phyloP scores from a whole-genome alignment of 805 yeast species.

The Wickerhamomyces chambardii region DNA sequence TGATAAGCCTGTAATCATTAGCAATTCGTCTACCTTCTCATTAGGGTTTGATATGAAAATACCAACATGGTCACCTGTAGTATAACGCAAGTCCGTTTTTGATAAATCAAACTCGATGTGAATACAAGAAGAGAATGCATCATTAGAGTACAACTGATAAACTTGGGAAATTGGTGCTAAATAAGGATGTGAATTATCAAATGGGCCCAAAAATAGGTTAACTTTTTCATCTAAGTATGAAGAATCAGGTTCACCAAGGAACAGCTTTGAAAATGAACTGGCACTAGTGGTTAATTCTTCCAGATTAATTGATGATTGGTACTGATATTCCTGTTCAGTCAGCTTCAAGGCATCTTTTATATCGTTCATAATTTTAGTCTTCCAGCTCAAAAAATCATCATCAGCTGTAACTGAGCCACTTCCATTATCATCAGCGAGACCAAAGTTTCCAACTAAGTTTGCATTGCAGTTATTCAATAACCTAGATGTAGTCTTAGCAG shows the following conservation, averaged over 20 bases:
- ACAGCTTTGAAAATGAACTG: constrained; percentile 35
- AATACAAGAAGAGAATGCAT: constrained; percentile 60
- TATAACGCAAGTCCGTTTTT: constrained; percentile 64
- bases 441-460: constrained; percentile 58
- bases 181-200: constrained; percentile 74
- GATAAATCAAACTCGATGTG: constrained; percentile 86
- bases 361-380: constrained; percentile 61
- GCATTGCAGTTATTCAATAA: constrained; percentile 59
- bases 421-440: constrained; percentile 74
- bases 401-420: constrained; percentile 84
- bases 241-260: constrained; percentile 69
- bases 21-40: constrained; percentile 61
- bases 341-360: constrained; percentile 56
- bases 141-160: constrained; percentile 59
- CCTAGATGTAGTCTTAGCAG: constrained; percentile 53
- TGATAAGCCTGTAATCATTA: constrained; percentile 50
- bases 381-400: constrained; percentile 93
- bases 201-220: constrained; percentile 54
- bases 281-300: constrained; percentile 27
- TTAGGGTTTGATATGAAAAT: constrained; percentile 87
- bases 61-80: constrained; percentile 96
- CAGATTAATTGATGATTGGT: constrained; percentile 57
- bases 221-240: constrained; percentile 24
- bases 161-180: constrained; percentile 58
- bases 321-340: constrained; percentile 71